Base-by-base conservation (phyloP, 2,329 filamentous ascomycete genomes). In the Cladosporium sp. region DNA sequence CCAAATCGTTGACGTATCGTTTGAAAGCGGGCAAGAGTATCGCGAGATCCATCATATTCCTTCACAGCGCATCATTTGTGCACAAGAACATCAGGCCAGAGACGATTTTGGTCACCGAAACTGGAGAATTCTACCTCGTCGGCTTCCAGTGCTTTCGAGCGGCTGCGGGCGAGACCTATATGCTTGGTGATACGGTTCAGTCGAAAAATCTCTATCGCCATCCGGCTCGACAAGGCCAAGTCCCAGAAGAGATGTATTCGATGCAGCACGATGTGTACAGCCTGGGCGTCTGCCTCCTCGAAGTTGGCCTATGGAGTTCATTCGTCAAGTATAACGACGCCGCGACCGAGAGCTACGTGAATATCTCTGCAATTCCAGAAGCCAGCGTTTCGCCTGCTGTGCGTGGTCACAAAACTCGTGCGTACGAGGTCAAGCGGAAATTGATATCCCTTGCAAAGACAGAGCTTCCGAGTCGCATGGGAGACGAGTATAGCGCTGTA, bases 221-320 rank as follows among this genome's bases (percentile, higher is more conserved):
- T 54, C 75, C 77, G 0, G 52, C 56, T 0, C 70, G 77, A 0
- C 76, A 79, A 55, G 76, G 77, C 0, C 19, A 65, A 0, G 53
- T 56, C 2, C 64, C 68, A 0, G 60, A 68, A 22, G 67, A 73
- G 1, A 50, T 56, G 0, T 80, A 77, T 53, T 61, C 55, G 1
- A 80, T 80, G 72, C 72, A 77, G 45, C 78, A 82, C 57, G 77
- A 81, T 52, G 75, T 82, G 8, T 81, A 81, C 59, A 78, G 76
- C 49, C 67, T 81, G 0, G 78, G 78, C 0, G 75, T 80, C 0
- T 77, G 73, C 44, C 66, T 82, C 0, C 61, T 82, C 0, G 78
- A 81, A 57, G 70, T 81, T 22, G 77, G 76, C 0, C 54, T 80
- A 0, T 78, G 75, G 74, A 49, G 64, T 1, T 70, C 65, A 0